Evolutionary conservation across 73 alveolate species (phyloP).

Genomic region (Uronychia setigera): DNA sequence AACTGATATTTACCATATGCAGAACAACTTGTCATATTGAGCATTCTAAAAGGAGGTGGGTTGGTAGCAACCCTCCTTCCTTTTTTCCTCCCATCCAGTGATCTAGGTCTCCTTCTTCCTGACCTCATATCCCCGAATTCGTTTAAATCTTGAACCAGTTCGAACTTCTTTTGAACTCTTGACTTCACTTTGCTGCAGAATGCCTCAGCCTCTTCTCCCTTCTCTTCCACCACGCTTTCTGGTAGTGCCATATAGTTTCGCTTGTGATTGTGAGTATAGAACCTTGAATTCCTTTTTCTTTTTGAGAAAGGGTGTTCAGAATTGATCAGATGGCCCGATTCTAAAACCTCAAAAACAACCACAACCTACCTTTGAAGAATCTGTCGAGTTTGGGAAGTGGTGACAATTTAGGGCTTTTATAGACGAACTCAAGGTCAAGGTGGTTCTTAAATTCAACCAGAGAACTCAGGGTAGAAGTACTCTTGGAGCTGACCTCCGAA

Average conservation of each 20-base stretch:
- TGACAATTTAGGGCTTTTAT: conserved; percentile 7
- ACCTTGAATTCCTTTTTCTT: background rate
- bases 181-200: background rate
- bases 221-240: conserved; percentile 3
- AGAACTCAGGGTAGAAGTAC: background rate
- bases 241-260: background rate
- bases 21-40: background rate
- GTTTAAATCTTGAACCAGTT: background rate
- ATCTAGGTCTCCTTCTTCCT: background rate
- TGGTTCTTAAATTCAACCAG: conserved; percentile 11
- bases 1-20: background rate
- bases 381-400: background rate
- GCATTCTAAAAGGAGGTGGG: background rate
- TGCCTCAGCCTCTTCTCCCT: background rate
- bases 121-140: conserved; percentile 6
- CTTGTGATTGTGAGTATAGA: background rate
- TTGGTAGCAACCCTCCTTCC: background rate
- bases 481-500: background rate
- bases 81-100: background rate
- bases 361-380: conserved; percentile 5
- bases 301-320: conserved; percentile 10
- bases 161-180: background rate
- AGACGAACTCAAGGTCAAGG: conserved; percentile 4
- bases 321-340: background rate
- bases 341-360: background rate